A percentile compares a stretch with the other conserved stretches of the same genome.
These are phyloP conservation scores for Neurospora tetraspora DNA, from an alignment of 495 filamentous ascomycete species.

Conservation along the genomic window DNA sequence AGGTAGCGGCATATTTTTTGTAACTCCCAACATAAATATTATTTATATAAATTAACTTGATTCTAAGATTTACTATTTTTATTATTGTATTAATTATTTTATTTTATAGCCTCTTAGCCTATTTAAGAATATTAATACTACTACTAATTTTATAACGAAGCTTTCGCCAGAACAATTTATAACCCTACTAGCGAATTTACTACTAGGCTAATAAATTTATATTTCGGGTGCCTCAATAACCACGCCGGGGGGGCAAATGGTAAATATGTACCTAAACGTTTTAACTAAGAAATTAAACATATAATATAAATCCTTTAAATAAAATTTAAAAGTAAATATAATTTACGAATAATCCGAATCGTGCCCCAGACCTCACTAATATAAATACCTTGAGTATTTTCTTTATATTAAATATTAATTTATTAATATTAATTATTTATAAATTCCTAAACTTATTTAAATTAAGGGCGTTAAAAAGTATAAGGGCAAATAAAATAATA, in stretches of 20 bases:
- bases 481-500: background rate
- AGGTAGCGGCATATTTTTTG: background rate
- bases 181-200: background rate
- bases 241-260: no score
- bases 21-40: background rate
- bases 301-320: no score
- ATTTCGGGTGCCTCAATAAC: no score
- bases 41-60: background rate
- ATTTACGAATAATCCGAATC: background rate
- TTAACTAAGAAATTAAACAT: no score
- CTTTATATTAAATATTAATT: background rate
- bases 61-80: background rate
- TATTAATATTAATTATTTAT: background rate
- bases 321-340: background rate
- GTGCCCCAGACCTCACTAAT: background rate
- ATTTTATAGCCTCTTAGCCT: background rate
- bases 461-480: background rate
- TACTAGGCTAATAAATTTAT: no score
- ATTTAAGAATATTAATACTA: background rate
- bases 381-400: background rate
- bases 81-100: background rate
- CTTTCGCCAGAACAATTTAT: no score
- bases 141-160: background rate
- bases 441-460: background rate
- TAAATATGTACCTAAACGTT: no score